Percentiles rank a stretch among this genome's conserved stretches.
These are phyloP conservation scores for Zarea fungicola DNA, from an alignment of 2,329 filamentous ascomycete species.

Conservation along the genomic window DNA sequence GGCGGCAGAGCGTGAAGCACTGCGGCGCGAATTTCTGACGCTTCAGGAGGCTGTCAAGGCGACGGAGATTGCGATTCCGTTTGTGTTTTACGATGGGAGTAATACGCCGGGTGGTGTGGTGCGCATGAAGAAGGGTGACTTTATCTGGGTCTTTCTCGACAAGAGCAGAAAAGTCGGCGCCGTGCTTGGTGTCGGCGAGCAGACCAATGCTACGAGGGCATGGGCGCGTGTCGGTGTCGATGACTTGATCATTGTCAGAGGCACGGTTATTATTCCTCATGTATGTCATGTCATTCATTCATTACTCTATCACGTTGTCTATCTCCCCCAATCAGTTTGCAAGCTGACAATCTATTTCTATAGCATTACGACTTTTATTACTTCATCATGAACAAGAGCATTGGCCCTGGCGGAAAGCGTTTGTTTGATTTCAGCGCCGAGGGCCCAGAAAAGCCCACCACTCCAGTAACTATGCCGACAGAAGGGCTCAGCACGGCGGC, in stretches of 20 bases:
- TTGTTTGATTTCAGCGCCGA: conserved; percentile 71
- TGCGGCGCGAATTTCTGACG: conserved; percentile 75
- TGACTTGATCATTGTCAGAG: conserved; percentile 87
- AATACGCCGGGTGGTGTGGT: conserved; percentile 81
- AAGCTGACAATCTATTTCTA: conserved; percentile 17
- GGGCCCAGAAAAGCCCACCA: conserved; percentile 27
- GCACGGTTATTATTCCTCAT: conserved; percentile 88
- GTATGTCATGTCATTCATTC: conserved; percentile 48
- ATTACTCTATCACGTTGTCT: conserved; percentile 1
- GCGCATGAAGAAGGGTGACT: conserved; percentile 87
- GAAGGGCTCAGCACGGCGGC: conserved; percentile 24
- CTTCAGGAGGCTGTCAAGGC: conserved; percentile 84
- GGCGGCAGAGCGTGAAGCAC: conserved; percentile 68
- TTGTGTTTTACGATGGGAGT: conserved; percentile 94
- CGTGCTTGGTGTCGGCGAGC: conserved; percentile 68
- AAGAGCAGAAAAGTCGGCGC: conserved; percentile 86
- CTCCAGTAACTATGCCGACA: conserved; percentile 15
- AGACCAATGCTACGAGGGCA: conserved; percentile 61
- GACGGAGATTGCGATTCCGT: conserved; percentile 85
- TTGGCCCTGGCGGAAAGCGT: conserved; percentile 63
- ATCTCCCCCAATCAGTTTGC: conserved; percentile 7
- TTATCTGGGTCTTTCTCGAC: conserved; percentile 88
- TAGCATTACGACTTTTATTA: conserved; percentile 98
- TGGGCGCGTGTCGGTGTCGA: conserved; percentile 95
- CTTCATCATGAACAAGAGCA: conserved; percentile 84